Evolutionary conservation across 768 basidiomycete species (phyloP).

Genomic region (Collybia sordida): DNA sequence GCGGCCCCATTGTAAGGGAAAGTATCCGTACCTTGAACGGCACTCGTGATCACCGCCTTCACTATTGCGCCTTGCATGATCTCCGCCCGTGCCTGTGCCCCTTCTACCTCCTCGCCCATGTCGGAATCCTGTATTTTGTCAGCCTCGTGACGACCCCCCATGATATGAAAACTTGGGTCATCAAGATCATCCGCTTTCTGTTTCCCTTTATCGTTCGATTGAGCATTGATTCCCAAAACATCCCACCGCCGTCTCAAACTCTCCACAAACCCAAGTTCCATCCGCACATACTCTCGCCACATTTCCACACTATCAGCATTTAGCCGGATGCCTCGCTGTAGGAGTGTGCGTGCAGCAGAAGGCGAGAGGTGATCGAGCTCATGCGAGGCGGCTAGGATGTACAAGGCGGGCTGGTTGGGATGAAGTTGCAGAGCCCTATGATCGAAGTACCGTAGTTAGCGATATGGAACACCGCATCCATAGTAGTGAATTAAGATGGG

Average conservation of each 20-base stretch:
- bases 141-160: constrained; percentile 9
- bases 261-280: constrained; percentile 88
- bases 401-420: constrained; percentile 73
- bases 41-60: constrained; percentile 71
- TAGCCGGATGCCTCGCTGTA: constrained; percentile 84
- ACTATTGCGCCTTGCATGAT: constrained; percentile 83
- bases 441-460: constrained; percentile 7
- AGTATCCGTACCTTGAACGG: constrained; percentile 58
- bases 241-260: constrained; percentile 77
- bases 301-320: constrained; percentile 70
- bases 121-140: constrained; percentile 18
- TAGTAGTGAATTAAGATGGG: background rate
- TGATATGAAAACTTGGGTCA: constrained; percentile 21
- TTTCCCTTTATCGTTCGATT: constrained; percentile 28
- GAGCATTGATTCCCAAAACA: constrained; percentile 62
- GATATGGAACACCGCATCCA: no score
- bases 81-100: constrained; percentile 57
- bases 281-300: constrained; percentile 89
- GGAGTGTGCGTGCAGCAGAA: constrained; percentile 75
- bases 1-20: background rate
- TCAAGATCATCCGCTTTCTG: constrained; percentile 13
- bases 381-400: constrained; percentile 82
- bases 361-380: constrained; percentile 75
- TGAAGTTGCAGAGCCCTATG: constrained; percentile 84
- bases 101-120: constrained; percentile 46